Conservation (phyloP, 768 basidiomycete species). For the Boletus edulis region DNA sequence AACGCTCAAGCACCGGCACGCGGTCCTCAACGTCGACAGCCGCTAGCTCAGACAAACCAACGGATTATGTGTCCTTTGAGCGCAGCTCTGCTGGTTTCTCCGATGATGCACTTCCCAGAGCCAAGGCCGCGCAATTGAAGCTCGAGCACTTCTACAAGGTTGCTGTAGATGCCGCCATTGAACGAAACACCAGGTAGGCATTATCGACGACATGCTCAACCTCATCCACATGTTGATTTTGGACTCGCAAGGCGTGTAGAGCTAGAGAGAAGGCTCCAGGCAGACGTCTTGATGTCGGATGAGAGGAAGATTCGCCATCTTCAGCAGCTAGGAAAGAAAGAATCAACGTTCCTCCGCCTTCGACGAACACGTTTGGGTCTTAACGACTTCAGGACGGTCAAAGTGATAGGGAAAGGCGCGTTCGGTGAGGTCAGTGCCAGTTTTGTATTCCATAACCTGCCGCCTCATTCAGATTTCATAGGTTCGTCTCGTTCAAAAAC, state of each 20-base stretch:
- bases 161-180: conserved; percentile 92
- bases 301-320: conserved; percentile 86
- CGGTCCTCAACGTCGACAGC: conserved; percentile 22
- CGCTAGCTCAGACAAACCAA: conserved; percentile 35
- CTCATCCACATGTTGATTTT: background rate
- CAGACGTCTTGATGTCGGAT: conserved; percentile 68
- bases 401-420: conserved; percentile 98
- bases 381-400: conserved; percentile 93
- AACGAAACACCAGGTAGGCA: conserved; percentile 81
- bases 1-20: conserved; percentile 32
- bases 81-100: conserved; percentile 74
- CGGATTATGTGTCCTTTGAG: conserved; percentile 92
- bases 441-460: background rate
- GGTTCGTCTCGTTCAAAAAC: conserved; percentile 94
- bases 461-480: conserved; percentile 17
- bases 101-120: conserved; percentile 76
- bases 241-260: conserved; percentile 68
- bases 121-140: conserved; percentile 91
- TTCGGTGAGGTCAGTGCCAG: conserved; percentile 81
- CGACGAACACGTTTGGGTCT: conserved; percentile 87
- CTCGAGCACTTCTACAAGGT: conserved; percentile 97
- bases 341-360: conserved; percentile 84
- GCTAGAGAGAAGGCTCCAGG: conserved; percentile 75
- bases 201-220: background rate
- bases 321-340: conserved; percentile 80